Base-by-base conservation (phyloP, 2,329 filamentous ascomycete genomes). In the Capronia epimyces region DNA sequence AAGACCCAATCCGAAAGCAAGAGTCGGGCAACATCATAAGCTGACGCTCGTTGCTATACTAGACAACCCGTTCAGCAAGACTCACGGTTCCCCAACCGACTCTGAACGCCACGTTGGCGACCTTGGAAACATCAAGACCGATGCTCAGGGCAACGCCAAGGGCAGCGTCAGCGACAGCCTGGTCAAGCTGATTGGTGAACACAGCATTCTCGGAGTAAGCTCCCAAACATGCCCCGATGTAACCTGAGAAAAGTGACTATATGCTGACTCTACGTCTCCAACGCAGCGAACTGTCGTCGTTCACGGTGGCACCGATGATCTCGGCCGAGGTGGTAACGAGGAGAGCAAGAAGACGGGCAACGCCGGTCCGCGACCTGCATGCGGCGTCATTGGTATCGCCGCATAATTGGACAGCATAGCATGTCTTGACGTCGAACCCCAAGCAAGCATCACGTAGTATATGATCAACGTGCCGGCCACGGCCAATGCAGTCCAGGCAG, bases 301-400 rank as follows among this genome's bases (percentile, higher is more conserved):
- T 66, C 93, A 98, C 78, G 84, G 78, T 64, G 93, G 93, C 70
- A 97, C 91, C 62, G 93, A 98, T 69, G 93, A 98, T 69, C 88
- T 98, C 60, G 93, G 93, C 73, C 87, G 87, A 80, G 89, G 89
- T 66, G 87, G 76, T 64, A 84, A 87, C 76, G 88, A 91, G 75
- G 89, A 97, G 79, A 95, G 89, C 67, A 89, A 94, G 79, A 96
- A 94, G 85, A 98, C 93, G 61, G 93, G 93, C 63, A 98, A 97
- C 71, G 93, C 93, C 69, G 93, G 93, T 66, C 72, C 77, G 64
- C 88, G 93, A 69, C 93, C 93, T 69, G 93, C 93, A 70, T 98
- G 93, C 76, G 93, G 93, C 77, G 89, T 95, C 69, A 95, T 95
- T 71, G 89, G 89, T 64, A 93, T 95, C 75, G 83, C 87, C 55